Conservation (phyloP, 441 rosid genomes). For the Pelargonium myrrhifolium region DNA sequence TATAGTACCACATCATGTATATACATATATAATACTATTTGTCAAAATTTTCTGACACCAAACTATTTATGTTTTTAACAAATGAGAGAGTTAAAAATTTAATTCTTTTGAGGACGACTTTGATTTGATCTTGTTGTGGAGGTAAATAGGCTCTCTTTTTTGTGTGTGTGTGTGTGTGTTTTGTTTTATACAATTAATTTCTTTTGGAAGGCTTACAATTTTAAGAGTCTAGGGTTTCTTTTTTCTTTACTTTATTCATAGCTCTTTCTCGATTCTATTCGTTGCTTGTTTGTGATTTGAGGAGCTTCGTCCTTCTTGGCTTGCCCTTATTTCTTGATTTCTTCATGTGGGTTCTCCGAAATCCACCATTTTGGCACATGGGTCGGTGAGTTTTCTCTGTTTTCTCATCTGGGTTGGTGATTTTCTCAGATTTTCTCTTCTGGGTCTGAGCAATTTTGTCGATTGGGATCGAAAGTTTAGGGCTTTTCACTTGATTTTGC, state of each 20-base stretch:
- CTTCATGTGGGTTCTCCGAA: constrained; percentile 5
- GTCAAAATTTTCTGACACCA: constrained; percentile 1
- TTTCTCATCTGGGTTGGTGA: background rate
- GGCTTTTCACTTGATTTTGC: background rate
- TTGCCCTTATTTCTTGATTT: background rate
- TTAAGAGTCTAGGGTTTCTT: constrained; percentile 5
- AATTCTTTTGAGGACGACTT: background rate
- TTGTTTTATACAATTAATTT: background rate
- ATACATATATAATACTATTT: background rate
- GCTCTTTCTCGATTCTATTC: background rate
- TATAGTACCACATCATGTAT: background rate
- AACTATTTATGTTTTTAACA: background rate
- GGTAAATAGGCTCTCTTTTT: background rate
- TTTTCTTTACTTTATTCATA: background rate
- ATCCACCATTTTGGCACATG: background rate
- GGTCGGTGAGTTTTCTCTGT: background rate
- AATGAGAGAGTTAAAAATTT: background rate
- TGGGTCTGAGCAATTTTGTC: background rate
- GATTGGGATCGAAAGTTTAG: background rate
- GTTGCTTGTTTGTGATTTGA: background rate
- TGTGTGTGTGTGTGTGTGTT: background rate
- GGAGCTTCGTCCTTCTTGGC: background rate
- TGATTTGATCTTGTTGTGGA: background rate
- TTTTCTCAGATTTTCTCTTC: constrained; percentile 3
- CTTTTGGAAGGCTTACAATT: background rate